Evolutionary conservation across 306 rosid genomes (phyloP), one percentile per base, ranked within the genome.

Genomic region (Vigna trinervia): DNA sequence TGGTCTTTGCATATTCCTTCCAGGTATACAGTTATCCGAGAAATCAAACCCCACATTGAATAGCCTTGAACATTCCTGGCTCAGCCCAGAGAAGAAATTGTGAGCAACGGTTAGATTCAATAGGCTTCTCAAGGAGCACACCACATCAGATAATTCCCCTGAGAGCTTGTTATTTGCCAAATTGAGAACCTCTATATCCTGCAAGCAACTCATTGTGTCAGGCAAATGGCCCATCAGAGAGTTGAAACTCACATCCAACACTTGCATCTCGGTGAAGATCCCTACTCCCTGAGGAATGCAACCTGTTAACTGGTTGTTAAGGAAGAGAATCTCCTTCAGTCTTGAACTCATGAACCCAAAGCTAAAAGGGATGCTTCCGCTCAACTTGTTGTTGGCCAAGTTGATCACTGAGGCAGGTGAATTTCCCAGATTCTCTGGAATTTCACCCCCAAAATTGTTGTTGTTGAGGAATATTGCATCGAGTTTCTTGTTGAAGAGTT

Each of bases 371-470:
- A 95, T 85, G 73, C 53, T 73, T 28, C 99, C 99, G 45, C 64
- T 83, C 5, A 95, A 81, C 54, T 80, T 85, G 82, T 95, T 95
- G 71, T 92, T 90, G 0, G 99, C 97, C 19, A 95, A 81, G 36
- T 90, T 95, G 6, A 95, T 89, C 36, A 92, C 99, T 2, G 99
- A 95, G 8, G 99, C 97, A n/a, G 92, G 97, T 1, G 99, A 93
- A 26, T 81, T 88, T 1, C 97, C 99, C 32, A 95, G 68, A 26
- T 77, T 95, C 12, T 87, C 86, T 8, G 99, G 99, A 2, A 95
- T 84, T 73, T 85, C 88, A 9, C 99, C 99, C 64, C 32, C 75
- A 53, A 95, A 95, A 20, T 87, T 83, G 68, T 95, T 95, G 89
- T 95, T 69, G 87, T 95, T 95, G 82, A 95, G 83, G 52, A 95